Conservation (phyloP, 352 stramenopile species). For the Pythium brachiatum region DNA sequence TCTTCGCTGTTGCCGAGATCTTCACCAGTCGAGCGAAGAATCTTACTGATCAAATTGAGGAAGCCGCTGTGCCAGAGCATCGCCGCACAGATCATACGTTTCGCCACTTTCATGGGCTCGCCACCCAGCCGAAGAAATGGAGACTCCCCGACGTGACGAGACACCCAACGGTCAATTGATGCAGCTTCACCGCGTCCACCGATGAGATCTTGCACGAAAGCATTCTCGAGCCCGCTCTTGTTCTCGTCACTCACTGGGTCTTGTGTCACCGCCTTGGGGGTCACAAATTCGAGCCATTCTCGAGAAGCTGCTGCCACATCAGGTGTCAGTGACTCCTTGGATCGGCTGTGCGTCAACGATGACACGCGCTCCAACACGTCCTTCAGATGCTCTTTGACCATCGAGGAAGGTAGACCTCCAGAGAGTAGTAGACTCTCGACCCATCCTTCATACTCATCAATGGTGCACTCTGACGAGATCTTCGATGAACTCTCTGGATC, state of each 20-base stretch:
- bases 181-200: slow-evolving; percentile 53
- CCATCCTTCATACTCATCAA: slow-evolving; percentile 83
- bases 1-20: slow-evolving; percentile 64
- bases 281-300: slow-evolving; percentile 59
- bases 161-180: slow-evolving; percentile 73
- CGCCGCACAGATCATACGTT: slow-evolving; percentile 76
- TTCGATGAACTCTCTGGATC: slow-evolving; percentile 42
- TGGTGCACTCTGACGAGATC: slow-evolving; percentile 53
- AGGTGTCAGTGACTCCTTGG: background rate
- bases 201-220: slow-evolving; percentile 73
- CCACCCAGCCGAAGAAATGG: slow-evolving; percentile 76
- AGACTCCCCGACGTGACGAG: slow-evolving; percentile 80
- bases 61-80: slow-evolving; percentile 90
- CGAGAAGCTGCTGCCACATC: slow-evolving; percentile 44
- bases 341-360: slow-evolving; percentile 34
- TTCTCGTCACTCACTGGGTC: slow-evolving; percentile 3
- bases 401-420: slow-evolving; percentile 57
- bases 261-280: slow-evolving; percentile 40
- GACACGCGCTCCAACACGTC: slow-evolving; percentile 44
- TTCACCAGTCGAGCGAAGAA: slow-evolving; percentile 27
- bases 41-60: slow-evolving; percentile 52
- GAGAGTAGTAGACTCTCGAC: slow-evolving; percentile 68
- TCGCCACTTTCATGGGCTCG: slow-evolving; percentile 85
- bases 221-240: slow-evolving; percentile 23
- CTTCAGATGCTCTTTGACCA: slow-evolving; percentile 66